A percentile compares a stretch with the other conserved stretches of the same genome.
Conservation (phyloP, 2,329 filamentous ascomycete species). For the Clonostachys byssicola region DNA sequence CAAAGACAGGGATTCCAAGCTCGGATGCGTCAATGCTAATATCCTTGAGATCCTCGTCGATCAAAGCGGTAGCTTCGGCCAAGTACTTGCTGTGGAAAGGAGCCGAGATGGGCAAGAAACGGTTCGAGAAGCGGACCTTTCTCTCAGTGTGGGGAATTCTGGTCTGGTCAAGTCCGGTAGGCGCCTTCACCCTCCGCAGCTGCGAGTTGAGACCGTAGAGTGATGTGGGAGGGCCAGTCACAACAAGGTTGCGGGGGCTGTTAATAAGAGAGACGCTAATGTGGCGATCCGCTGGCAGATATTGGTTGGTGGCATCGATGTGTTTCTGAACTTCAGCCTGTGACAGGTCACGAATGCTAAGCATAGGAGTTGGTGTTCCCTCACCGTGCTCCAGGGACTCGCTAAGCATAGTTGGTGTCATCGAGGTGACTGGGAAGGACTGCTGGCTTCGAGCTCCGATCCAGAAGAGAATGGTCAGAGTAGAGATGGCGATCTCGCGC, state of each 20-base stretch:
- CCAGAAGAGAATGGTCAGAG: conserved; percentile 95
- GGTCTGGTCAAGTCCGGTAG: conserved; percentile 95
- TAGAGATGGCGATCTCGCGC: conserved; percentile 71
- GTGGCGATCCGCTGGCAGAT: conserved; percentile 86
- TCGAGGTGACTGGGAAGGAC: conserved; percentile 90
- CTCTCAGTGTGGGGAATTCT: conserved; percentile 91
- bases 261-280: conserved; percentile 95
- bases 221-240: conserved; percentile 92
- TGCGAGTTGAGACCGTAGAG: conserved; percentile 94
- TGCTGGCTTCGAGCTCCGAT: conserved; percentile 96
- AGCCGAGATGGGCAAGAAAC: conserved; percentile 94
- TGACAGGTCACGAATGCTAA: conserved; percentile 92
- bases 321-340: conserved; percentile 89
- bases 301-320: conserved; percentile 94
- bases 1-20: conserved; percentile 80
- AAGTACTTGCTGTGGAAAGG: conserved; percentile 98
- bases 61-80: conserved; percentile 72
- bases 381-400: conserved; percentile 94
- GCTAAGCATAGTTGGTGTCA: conserved; percentile 84
- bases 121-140: conserved; percentile 94
- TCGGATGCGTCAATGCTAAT: conserved; percentile 69
- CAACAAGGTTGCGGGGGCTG: conserved; percentile 94
- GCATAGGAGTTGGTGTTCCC: conserved; percentile 93
- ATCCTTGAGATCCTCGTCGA: conserved; percentile 83
- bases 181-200: conserved; percentile 92